phyloP scores from a whole-genome alignment of 495 filamentous ascomycete species.

The Oidiodendron maius region DNA sequence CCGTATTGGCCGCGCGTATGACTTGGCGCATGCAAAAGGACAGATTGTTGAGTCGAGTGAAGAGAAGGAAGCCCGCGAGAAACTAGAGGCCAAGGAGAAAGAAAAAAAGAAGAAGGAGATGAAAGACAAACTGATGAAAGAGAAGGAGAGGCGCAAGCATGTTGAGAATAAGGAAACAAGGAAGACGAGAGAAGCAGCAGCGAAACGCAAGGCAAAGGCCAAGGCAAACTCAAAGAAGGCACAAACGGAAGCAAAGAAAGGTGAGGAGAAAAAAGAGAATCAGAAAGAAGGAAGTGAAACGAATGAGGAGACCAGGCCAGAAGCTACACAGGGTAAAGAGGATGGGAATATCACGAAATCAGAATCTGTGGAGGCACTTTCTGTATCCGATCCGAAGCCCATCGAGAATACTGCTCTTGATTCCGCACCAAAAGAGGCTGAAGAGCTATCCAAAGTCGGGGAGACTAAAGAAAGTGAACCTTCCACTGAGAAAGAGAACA shows the following conservation, averaged over 20 bases:
- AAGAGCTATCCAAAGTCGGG: neutral
- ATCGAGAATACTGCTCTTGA: no score
- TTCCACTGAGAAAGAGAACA: neutral
- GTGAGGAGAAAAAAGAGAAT: conserved; percentile 35
- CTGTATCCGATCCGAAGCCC: no score
- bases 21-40: conserved; percentile 77
- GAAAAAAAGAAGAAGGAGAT: conserved; percentile 49
- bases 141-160: conserved; percentile 29
- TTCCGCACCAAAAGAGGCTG: neutral
- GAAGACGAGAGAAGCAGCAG: conserved; percentile 16
- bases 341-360: neutral
- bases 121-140: conserved; percentile 42
- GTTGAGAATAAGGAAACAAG: conserved; percentile 26
- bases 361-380: conserved; percentile 4
- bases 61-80: conserved; percentile 33
- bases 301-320: conserved; percentile 6
- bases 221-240: conserved; percentile 8
- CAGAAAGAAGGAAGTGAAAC: conserved; percentile 16
- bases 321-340: neutral
- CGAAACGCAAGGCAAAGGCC: conserved; percentile 15
- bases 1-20: conserved; percentile 73
- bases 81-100: conserved; percentile 31
- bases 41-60: conserved; percentile 32
- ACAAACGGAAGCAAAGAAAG: conserved; percentile 2
- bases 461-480: neutral